A percentile compares a stretch with the other conserved stretches of the same genome.
phyloP scores from a whole-genome alignment of 78 protist genomes.

The Pigoraptor vietnamica region DNA sequence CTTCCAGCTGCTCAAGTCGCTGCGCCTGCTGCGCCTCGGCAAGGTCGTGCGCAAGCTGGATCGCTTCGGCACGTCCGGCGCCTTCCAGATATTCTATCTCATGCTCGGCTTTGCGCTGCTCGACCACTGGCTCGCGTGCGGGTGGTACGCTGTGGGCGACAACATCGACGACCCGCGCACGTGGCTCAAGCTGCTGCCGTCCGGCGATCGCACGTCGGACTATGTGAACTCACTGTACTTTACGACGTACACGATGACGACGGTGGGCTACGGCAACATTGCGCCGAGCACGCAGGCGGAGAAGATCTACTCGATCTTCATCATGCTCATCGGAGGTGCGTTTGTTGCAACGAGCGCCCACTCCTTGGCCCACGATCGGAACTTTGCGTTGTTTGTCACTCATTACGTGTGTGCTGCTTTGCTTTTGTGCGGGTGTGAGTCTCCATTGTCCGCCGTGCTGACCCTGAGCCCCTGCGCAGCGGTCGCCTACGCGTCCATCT shows the following conservation, averaged over 20 bases:
- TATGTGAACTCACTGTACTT: background rate
- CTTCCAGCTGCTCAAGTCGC: background rate
- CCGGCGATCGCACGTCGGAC: background rate
- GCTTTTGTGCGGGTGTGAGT: too few species aligned
- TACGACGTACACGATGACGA: background rate
- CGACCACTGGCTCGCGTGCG: background rate
- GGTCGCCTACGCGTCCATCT: background rate
- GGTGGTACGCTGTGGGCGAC: background rate
- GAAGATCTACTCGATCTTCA: background rate
- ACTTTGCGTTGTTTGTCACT: too few species aligned
- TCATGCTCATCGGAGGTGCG: background rate
- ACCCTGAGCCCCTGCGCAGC: background rate
- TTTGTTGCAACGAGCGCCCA: too few species aligned
- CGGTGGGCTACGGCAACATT: background rate
- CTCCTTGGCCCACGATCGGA: too few species aligned
- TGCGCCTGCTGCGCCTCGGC: background rate
- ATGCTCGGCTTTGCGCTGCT: background rate
- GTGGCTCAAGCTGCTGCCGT: background rate
- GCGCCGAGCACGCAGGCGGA: background rate
- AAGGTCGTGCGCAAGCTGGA: background rate
- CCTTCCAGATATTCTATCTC: background rate
- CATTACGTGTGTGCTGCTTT: too few species aligned
- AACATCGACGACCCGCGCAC: background rate
- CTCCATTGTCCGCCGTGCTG: too few species aligned
- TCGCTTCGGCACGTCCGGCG: background rate